A percentile compares a stretch with the other conserved stretches of the same genome.
Evolutionary conservation across 2,329 filamentous ascomycete species (phyloP).

Genomic region (Cladosporium velox): DNA sequence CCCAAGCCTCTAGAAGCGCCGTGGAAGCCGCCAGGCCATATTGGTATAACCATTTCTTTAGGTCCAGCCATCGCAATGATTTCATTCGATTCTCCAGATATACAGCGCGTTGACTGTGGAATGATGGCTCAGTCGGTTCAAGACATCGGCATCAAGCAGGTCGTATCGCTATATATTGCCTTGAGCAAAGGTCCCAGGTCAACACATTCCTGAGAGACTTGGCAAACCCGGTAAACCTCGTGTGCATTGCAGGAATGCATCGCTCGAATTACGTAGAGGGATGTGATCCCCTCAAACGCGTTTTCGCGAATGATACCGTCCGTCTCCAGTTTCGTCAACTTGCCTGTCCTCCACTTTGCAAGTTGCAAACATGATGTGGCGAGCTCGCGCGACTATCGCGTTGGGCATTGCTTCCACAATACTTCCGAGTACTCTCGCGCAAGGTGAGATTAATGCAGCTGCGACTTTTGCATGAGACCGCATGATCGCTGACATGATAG

Average conservation of each 20-base stretch:
- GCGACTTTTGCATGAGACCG: neutral
- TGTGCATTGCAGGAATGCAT: slow-evolving; percentile 1
- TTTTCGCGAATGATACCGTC: neutral
- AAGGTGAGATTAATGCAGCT: neutral
- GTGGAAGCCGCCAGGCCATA: neutral
- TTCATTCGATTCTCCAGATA: neutral
- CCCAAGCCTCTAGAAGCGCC: neutral
- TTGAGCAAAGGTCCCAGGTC: neutral
- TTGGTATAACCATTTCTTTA: neutral
- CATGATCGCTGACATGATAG: neutral
- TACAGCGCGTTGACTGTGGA: neutral
- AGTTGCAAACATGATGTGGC: neutral
- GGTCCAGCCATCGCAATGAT: neutral
- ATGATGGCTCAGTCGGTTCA: neutral
- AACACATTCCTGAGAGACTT: slow-evolving; percentile 2
- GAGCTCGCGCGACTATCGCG: neutral
- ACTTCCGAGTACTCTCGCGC: neutral
- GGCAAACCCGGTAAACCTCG: neutral
- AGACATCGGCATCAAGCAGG: neutral
- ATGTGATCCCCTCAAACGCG: neutral
- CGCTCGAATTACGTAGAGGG: neutral
- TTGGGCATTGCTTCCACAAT: neutral
- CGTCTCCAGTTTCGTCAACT: neutral
- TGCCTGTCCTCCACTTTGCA: neutral
- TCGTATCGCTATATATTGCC: neutral